Base-by-base conservation (phyloP, 1,284 basidiomycete species). In the Naganishia sp. region DNA sequence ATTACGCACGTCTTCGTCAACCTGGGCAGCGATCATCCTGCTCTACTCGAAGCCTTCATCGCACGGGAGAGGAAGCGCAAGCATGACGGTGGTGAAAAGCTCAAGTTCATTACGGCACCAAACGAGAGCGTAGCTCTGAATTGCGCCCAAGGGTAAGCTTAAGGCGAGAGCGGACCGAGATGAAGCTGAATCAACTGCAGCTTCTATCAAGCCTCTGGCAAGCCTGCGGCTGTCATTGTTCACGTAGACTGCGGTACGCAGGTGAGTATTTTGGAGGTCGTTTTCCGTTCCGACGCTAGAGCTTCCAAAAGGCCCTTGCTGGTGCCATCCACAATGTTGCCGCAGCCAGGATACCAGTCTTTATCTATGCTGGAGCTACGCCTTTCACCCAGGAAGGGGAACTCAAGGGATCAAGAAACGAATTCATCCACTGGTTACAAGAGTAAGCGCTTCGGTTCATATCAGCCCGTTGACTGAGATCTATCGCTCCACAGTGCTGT, bases 51-150 rank as follows among this genome's bases (percentile, higher is more conserved):
- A 72, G 88, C 88, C 44, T 80, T 88, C 18, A 82, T 84, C 69
- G 72, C 70, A 9, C 82, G 82, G 4, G 55, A 56, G 23, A 44
- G 21, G 10, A 56, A 56, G 25, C 28, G 55, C 15, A 56, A 44
- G 43, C 16, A 44, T n/a, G 55, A 39, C 9, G 36, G 55, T 3
- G 55, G 25, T 25, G 44, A 42, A 13, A 44, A 28, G 42, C 80
- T 83, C 23, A 74, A 81, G 64, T 83, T 89, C 66, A 78, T 88
- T 39, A 88, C 85, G 5, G 87, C 85, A 68, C 87, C 88, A 0
- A 88, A 88, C 68, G 88, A 89, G 74, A 88, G 88, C 86, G 88
- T 88, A 6, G 88, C 86, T 1, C 74, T 89, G 55, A 87, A 84
- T 68, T 85, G 86, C 18, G 88, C 88, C 0, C 88, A 89, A 63